phyloP scores from a whole-genome alignment of 2,329 filamentous ascomycete genomes.

The Fusarium citri region DNA sequence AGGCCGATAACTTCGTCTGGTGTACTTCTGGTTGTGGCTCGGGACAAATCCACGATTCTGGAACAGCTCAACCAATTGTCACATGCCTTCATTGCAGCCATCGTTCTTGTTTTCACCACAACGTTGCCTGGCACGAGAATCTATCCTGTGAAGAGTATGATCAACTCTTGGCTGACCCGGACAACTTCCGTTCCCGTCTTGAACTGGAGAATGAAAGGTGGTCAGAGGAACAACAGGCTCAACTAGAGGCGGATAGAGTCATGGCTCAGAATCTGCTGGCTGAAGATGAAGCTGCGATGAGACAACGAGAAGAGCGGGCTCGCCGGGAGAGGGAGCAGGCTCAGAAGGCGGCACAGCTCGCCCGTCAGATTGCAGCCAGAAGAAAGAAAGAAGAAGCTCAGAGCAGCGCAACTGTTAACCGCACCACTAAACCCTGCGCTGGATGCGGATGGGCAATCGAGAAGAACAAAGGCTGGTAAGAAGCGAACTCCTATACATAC shows the following conservation, averaged over 20 bases:
- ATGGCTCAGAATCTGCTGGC: conserved; percentile 50
- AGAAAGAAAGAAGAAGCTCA: conserved; percentile 52
- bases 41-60: conserved; percentile 63
- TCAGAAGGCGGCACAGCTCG: conserved; percentile 45
- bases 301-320: conserved; percentile 40
- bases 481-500: conserved; percentile 2
- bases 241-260: conserved; percentile 58
- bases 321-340: conserved; percentile 40
- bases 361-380: conserved; percentile 45
- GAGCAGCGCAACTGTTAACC: conserved; percentile 46
- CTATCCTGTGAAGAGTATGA: conserved; percentile 59
- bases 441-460: conserved; percentile 54
- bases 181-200: conserved; percentile 53
- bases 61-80: conserved; percentile 55
- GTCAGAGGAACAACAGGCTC: conserved; percentile 57
- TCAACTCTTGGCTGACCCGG: conserved; percentile 51
- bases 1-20: conserved; percentile 62
- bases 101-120: conserved; percentile 58
- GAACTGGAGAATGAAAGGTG: conserved; percentile 51
- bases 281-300: conserved; percentile 47
- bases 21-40: conserved; percentile 64
- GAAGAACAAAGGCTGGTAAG: conserved; percentile 58
- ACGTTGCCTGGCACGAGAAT: conserved; percentile 56
- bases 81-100: conserved; percentile 55
- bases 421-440: conserved; percentile 54